Base-by-base conservation (phyloP, 2,329 filamentous ascomycete genomes). In the Volutella citrinella region DNA sequence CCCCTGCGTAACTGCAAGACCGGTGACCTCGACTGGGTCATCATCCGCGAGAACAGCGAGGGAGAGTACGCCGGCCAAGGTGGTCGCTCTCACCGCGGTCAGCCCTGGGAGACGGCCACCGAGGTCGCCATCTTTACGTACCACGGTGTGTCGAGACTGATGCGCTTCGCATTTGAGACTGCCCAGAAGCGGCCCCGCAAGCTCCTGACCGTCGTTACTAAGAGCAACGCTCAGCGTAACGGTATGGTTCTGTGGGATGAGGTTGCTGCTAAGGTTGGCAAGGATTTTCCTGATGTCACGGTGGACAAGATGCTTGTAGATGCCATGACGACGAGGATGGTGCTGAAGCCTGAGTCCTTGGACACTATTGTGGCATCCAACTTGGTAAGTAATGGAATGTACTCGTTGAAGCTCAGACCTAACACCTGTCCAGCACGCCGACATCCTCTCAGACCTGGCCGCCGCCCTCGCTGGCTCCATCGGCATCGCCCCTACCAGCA, bases 231-330 rank as follows among this genome's bases (percentile, higher is more conserved):
- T 0, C 78, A 81, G 56, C 65, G 78, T 1, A 80, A 82, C 34
- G 78, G 79, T 0, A 80, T 83, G 78, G 79, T 83, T 1, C 68
- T 83, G 38, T 83, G 79, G 80, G 79, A 83, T 48, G 77, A 82
- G 46, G 68, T 82, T 10, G 76, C 76, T 0, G 60, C 57, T 0
- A 64, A 69, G 17, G 70, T 82, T 4, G 67, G 69, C 0, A 65
- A 61, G 37, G 75, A 80, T 6, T 83, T 77, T 45, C 72, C 73
- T 0, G 76, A 81, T 45, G 78, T 83, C 3, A 69, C 65, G 18
- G 64, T 71, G 27, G 78, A 82, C 39, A 82, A 82, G 65, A 81
- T 82, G 74, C 63, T 82, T 14, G 79, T 82, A 6, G 79, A 82
- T 54, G 78, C 78, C 7, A 80, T 82, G 77, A 82, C 78, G 2